Conservation (phyloP, 1,139 yeast genomes). For the Groenewaldozyma sp. region DNA sequence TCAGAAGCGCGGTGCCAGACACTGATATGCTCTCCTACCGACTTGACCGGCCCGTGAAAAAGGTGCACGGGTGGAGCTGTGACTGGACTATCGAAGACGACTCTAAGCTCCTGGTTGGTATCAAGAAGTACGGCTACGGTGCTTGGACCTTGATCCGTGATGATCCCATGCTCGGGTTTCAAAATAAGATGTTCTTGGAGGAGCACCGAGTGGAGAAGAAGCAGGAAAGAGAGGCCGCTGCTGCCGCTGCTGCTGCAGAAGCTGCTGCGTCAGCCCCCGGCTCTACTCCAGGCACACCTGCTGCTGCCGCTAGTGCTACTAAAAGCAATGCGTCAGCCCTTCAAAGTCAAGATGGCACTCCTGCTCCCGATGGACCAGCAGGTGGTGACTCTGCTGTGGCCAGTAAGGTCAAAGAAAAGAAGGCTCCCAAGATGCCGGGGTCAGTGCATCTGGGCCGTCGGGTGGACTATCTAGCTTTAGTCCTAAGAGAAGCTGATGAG, state of each 20-base stretch:
- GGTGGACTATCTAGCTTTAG: constrained; percentile 71
- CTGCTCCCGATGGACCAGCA: constrained; percentile 1
- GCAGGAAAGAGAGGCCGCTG: constrained; percentile 33
- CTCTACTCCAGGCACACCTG: constrained; percentile 4
- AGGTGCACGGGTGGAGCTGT: constrained; percentile 86
- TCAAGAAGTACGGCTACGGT: constrained; percentile 89
- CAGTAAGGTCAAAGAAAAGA: constrained; percentile 15
- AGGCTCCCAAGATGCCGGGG: constrained; percentile 69
- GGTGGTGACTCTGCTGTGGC: constrained; percentile 5
- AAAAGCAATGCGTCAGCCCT: constrained; percentile 3
- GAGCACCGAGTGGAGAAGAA: constrained; percentile 33
- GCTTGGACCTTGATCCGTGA: constrained; percentile 92
- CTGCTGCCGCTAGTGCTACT: constrained; percentile 6
- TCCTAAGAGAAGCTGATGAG: constrained; percentile 48
- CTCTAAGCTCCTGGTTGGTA: constrained; percentile 77
- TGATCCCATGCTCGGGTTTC: constrained; percentile 83
- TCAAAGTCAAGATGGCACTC: too few species aligned
- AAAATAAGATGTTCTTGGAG: constrained; percentile 66
- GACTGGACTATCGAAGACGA: constrained; percentile 81
- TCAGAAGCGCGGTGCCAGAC: constrained; percentile 50
- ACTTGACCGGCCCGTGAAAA: constrained; percentile 57
- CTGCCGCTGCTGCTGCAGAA: constrained; percentile 11
- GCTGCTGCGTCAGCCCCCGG: constrained; percentile 20
- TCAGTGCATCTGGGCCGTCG: constrained; percentile 92
- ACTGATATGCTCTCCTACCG: constrained; percentile 33